Base-by-base conservation (phyloP, 1,284 basidiomycete genomes). In the Ustilago loliicola region DNA sequence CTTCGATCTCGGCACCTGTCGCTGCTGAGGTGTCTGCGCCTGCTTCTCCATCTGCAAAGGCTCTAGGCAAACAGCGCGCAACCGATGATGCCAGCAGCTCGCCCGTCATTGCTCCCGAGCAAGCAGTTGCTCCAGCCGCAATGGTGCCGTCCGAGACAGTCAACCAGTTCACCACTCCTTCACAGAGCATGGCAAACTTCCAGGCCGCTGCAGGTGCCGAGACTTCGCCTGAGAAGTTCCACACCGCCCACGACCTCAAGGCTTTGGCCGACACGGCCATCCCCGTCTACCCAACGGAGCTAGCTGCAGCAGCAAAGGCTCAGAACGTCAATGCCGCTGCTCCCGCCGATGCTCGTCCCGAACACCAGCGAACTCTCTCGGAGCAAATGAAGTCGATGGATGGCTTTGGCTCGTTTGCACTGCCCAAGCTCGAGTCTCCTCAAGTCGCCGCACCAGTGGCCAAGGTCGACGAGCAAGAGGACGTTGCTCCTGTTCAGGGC, bases 211-310 rank as follows among this genome's bases (percentile, higher is more conserved):
- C 59, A 47, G 67, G 56, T 51, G 58, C 50, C 13, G 68, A 50
- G 15, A 51, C 13, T 0, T 73, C 73, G 21, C 70, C 74, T 2
- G 61, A 77, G 29, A 73, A 72, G 52, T 77, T 56, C 59, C 64
- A 77, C 61, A 77, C 78, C 2, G 78, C 78, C 5, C 64, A 61
- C 34, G 74, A 80, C 29, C 68, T 77, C 27, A 71, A 68, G 34
- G 62, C 72, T 27, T 55, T 79, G 13, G 64, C 57, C 9, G 67
- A 68, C 25, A 42, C 73, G 23, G 34, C 52, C 7, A 57, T 71
- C 21, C 73, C 73, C 2, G 54, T 61, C 23, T 68, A 76, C n/a
- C 73, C 73, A 0, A 62, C 66, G 0, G 40, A 58, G 29, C 25
- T 38, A 15, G 40, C 36, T 42, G 25, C 25, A 21, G 21, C 57